Evolutionary conservation across 2,329 filamentous ascomycete species (phyloP).

Genomic region (Talaromyces sp.): DNA sequence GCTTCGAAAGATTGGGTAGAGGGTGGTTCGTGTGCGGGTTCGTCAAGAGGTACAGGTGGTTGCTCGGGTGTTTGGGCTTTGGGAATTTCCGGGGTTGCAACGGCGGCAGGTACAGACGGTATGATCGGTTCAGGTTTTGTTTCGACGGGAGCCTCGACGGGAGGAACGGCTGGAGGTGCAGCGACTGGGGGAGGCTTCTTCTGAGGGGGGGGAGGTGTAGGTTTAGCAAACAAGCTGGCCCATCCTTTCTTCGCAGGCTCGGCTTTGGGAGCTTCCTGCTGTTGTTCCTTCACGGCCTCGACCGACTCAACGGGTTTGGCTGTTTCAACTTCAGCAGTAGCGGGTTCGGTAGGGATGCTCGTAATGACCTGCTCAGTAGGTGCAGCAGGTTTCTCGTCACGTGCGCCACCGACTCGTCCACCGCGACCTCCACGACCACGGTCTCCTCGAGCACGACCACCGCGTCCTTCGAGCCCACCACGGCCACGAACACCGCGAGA

Average conservation of each 20-base stretch:
- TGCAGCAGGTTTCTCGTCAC: conserved; percentile 32
- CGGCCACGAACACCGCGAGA: conserved; percentile 45
- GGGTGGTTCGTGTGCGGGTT: conserved; percentile 31
- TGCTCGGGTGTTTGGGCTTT: conserved; percentile 34
- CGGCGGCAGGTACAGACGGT: conserved; percentile 34
- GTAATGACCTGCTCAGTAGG: conserved; percentile 19
- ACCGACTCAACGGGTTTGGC: conserved; percentile 26
- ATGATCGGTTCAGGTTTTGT: conserved; percentile 38
- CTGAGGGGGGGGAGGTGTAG: conserved; percentile 48
- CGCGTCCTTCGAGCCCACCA: conserved; percentile 46
- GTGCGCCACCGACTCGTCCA: conserved; percentile 43
- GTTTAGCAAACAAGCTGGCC: conserved; percentile 73
- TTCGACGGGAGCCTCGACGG: conserved; percentile 28
- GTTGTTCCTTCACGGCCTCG: conserved; percentile 23
- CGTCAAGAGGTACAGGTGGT: conserved; percentile 31
- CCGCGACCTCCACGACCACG: conserved; percentile 48
- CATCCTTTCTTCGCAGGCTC: conserved; percentile 52
- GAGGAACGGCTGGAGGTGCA: conserved; percentile 34
- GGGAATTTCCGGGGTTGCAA: conserved; percentile 44
- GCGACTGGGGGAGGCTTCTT: conserved; percentile 47
- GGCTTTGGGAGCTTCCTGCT: conserved; percentile 30
- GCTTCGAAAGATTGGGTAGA: conserved; percentile 55
- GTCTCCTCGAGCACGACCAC: conserved; percentile 47
- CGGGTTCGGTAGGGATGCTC: conserved; percentile 21
- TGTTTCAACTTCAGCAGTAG: conserved; percentile 24